Percentiles rank a stretch among this genome's conserved stretches.
phyloP scores from a whole-genome alignment of 495 filamentous ascomycete genomes.

The Saxispiralis lemnorum region DNA sequence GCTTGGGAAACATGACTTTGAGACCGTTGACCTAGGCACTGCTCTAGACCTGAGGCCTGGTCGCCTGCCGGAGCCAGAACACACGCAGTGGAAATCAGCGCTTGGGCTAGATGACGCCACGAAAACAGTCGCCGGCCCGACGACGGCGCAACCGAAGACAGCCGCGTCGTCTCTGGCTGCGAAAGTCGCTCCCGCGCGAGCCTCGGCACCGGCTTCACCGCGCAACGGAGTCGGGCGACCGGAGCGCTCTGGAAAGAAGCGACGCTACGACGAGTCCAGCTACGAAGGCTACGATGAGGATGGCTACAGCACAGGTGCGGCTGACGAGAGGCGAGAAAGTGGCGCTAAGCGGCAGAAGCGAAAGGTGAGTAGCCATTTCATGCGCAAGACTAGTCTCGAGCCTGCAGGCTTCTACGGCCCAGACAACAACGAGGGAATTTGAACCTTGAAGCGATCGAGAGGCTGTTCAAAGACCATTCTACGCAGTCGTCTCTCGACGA shows the following conservation, averaged over 20 bases:
- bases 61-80: conserved; percentile 30
- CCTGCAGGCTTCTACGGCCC: no score
- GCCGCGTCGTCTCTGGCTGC: background rate
- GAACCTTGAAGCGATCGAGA: no score
- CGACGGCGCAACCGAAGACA: conserved; percentile 23
- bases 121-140: background rate
- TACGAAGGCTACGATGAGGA: conserved; percentile 53
- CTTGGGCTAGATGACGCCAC: conserved; percentile 37
- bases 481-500: no score
- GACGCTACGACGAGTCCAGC: conserved; percentile 48
- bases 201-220: conserved; percentile 8
- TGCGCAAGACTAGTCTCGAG: no score
- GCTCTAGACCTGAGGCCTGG: conserved; percentile 43
- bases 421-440: no score
- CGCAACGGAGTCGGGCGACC: conserved; percentile 26
- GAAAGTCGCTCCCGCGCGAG: background rate
- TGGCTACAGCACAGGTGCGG: conserved; percentile 23
- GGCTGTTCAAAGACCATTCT: no score
- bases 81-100: conserved; percentile 39
- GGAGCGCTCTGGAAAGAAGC: conserved; percentile 41
- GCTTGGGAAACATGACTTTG: conserved; percentile 41
- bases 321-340: conserved; percentile 4
- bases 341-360: conserved; percentile 11
- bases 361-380: background rate
- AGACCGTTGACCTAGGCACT: conserved; percentile 33